Evolutionary conservation across 257 asterid species (phyloP), one percentile per base, ranked within the genome.

Genomic region (Solanum habrochaites): DNA sequence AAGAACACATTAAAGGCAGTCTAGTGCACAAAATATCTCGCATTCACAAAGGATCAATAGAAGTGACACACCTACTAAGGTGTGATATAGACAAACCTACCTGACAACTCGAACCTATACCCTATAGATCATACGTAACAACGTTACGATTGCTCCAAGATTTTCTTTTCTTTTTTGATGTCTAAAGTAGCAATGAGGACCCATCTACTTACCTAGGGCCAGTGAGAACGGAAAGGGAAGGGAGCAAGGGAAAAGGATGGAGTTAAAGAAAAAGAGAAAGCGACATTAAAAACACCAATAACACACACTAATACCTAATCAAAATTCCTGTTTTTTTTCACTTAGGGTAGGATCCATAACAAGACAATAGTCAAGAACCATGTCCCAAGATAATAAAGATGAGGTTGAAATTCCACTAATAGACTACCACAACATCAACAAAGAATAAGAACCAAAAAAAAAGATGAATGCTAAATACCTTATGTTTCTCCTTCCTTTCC

Each of bases 301-400:
- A 81, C 43, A n/a, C 45, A 81, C 47, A 49, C 43, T 84, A 84
- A 6, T 23, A 67, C 40, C 40, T 13, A 84, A 67, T 66, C 67
- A 84, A 84, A 42, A 18, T 27, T 35, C n/a, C n/a, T 35, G 23
- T 15, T 29, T 43, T 29, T 43, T 16, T 70, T n/a, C 58, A 84
- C 87, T 84, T 67, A 84, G 43, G 69, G 43, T 56, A 67, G 40
- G 58, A 64, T 78, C 66, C 66, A 45, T 78, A n/a, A n/a, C 86
- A 52, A 52, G 72, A 71, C 83, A 31, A 71, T n/a, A n/a, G 49
- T 32, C 82, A 71, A 86, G 32, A 42, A 37, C 47, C 64, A 66
- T 80, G 70, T 43, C 83, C 49, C 20, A 78, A 87, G 86, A 87
- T 87, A 83, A 86, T 78, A 66, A 89, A 89, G 85, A 67, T 72